phyloP scores from a whole-genome alignment of 169 alveolate species.

The Cryptosporidium ryanae region DNA sequence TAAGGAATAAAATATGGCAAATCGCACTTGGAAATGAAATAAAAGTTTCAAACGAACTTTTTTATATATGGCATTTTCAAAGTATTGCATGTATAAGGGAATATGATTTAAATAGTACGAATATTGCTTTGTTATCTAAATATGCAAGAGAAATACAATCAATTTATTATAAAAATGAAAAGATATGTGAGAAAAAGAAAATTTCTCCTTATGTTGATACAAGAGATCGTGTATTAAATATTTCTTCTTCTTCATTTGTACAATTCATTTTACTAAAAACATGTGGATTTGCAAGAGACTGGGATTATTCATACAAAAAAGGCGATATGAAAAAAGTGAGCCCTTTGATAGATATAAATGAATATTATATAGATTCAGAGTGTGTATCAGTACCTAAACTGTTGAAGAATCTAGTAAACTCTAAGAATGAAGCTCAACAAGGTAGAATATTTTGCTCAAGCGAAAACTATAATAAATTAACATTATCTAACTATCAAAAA shows the following conservation, averaged over 20 bases:
- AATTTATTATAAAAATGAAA: constrained; percentile 35
- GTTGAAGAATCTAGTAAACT: background rate
- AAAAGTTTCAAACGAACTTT: constrained; percentile 49
- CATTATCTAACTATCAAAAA: background rate
- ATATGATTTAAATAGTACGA: background rate
- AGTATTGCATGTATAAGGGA: constrained; percentile 13
- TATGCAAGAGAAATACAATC: constrained; percentile 64
- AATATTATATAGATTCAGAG: constrained; percentile 37
- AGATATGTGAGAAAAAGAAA: constrained; percentile 2
- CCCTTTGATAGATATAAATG: constrained; percentile 25
- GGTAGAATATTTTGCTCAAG: no score
- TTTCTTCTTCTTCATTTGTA: constrained; percentile 36
- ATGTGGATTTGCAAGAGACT: constrained; percentile 57
- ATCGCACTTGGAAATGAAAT: constrained; percentile 41
- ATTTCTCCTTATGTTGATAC: constrained; percentile 30
- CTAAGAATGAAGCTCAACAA: background rate
- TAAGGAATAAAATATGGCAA: constrained; percentile 53
- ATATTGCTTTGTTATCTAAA: background rate
- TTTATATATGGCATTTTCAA: constrained; percentile 45
- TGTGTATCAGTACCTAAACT: constrained; percentile 1
- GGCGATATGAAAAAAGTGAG: background rate
- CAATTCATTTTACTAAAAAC: constrained; percentile 20
- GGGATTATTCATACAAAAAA: constrained; percentile 6
- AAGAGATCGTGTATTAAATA: constrained; percentile 5
- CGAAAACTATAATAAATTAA: background rate